Percentiles rank a stretch among this genome's conserved stretches.
Evolutionary conservation across 2,329 filamentous ascomycete genomes (phyloP).

Genomic region (Rutstroemia sydowiana): DNA sequence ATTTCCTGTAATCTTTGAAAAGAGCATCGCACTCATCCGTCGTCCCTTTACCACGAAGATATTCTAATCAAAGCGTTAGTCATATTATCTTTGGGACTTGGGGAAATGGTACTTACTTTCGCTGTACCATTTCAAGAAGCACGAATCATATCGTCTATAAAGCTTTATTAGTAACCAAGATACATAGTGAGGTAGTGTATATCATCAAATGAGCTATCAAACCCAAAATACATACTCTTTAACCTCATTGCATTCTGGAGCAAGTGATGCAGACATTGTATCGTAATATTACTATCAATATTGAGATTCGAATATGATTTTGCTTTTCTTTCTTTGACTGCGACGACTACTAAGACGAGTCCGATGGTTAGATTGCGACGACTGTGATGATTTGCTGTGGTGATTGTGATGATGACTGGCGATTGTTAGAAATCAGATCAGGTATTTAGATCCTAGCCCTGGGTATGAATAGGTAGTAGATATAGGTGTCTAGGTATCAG

Average conservation of each 20-base stretch:
- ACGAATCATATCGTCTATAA: slow-evolving; percentile 82
- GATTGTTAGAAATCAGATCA: too few relatives aligned
- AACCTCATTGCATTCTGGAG: slow-evolving; percentile 88
- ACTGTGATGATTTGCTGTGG: too few relatives aligned
- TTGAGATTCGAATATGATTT: neutral
- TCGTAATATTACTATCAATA: neutral
- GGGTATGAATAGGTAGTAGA: too few relatives aligned
- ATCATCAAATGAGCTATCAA: slow-evolving; percentile 6
- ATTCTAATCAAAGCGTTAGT: slow-evolving; percentile 51
- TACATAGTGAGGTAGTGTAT: neutral
- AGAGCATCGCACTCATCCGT: slow-evolving; percentile 77
- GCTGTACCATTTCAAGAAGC: slow-evolving; percentile 98
- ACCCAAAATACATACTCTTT: slow-evolving; percentile 65
- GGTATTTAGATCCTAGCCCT: too few relatives aligned
- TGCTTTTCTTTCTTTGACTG: neutral
- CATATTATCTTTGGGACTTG: slow-evolving; percentile 4
- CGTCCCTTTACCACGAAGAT: slow-evolving; percentile 75
- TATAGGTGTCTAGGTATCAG: too few relatives aligned
- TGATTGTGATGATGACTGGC: too few relatives aligned
- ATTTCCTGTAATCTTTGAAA: slow-evolving; percentile 84
- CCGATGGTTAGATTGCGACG: too few relatives aligned
- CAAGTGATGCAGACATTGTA: slow-evolving; percentile 85
- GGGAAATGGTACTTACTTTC: slow-evolving; percentile 61
- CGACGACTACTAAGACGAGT: too few relatives aligned
- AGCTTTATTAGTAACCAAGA: neutral